phyloP scores from a whole-genome alignment of 176 grass and related monocot genomes.

The Paspalum vaginatum region DNA sequence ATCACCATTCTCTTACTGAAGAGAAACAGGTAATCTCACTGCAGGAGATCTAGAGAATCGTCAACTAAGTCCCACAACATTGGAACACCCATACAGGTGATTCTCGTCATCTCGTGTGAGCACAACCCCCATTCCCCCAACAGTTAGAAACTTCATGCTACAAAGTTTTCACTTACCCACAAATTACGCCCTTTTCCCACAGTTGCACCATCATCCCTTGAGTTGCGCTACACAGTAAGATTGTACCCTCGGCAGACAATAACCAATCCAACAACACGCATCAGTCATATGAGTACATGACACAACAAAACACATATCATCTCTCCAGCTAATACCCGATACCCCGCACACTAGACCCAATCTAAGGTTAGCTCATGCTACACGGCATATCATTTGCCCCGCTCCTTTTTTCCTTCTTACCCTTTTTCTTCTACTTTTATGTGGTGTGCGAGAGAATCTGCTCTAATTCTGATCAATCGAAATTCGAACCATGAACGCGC shows the following conservation, averaged over 20 bases:
- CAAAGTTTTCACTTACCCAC: neutral
- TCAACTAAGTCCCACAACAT: neutral
- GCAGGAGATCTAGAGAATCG: neutral
- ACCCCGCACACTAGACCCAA: neutral
- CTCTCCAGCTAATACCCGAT: neutral
- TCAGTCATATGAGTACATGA: neutral
- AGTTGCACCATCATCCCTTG: conserved; percentile 11
- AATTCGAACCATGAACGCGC: neutral
- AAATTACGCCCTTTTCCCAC: neutral
- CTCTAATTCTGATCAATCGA: conserved; percentile 24
- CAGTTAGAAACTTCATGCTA: neutral
- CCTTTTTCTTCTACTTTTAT: too few relatives aligned
- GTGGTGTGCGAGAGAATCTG: neutral
- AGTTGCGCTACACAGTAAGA: neutral
- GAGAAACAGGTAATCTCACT: neutral
- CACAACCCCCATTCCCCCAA: neutral
- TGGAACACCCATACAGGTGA: neutral
- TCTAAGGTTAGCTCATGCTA: conserved; percentile 4
- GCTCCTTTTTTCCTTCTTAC: neutral
- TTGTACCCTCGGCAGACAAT: neutral
- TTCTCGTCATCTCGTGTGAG: neutral
- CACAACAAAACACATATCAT: neutral
- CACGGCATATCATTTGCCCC: conserved; percentile 7
- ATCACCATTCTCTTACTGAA: neutral
- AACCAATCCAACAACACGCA: conserved; percentile 5